These are phyloP conservation scores for Amanita pallidorosea DNA, from an alignment of 768 basidiomycete species.

Conservation along the genomic window DNA sequence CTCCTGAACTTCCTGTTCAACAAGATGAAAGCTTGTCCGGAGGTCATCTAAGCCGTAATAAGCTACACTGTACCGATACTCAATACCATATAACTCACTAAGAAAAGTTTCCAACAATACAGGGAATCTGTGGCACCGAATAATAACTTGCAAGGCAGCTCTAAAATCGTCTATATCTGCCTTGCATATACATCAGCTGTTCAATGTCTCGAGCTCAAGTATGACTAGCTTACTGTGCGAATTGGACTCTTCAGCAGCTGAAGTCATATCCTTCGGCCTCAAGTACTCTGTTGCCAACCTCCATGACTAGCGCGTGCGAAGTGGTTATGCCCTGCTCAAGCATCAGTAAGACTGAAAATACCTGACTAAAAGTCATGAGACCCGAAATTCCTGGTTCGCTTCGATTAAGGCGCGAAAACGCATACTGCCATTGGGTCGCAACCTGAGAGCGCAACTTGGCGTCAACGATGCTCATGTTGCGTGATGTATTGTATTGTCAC, in stretches of 20 bases:
- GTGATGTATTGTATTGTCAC: too few species aligned
- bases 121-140: conserved; percentile 47
- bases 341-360: conserved; percentile 12
- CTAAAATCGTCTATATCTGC: conserved; percentile 37
- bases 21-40: conserved; percentile 43
- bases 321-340: conserved; percentile 12
- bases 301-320: background rate
- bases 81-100: conserved; percentile 29
- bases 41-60: conserved; percentile 42
- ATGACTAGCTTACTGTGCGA: conserved; percentile 4
- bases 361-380: conserved; percentile 54
- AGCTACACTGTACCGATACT: background rate
- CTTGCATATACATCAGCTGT: conserved; percentile 10
- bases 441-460: conserved; percentile 52
- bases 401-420: conserved; percentile 54
- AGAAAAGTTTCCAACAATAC: conserved; percentile 63
- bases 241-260: background rate
- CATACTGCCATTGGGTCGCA: conserved; percentile 60
- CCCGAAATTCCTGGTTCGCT: conserved; percentile 52
- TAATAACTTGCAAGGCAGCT: conserved; percentile 48
- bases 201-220: conserved; percentile 6
- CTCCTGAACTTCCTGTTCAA: conserved; percentile 47
- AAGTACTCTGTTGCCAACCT: conserved; percentile 3
- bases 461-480: conserved; percentile 29
- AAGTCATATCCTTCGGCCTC: conserved; percentile 3